A percentile compares a stretch with the other conserved stretches of the same genome.
These are phyloP conservation scores for Rhodotorula sphaerocarpa DNA, from an alignment of 768 basidiomycete genomes.

Conservation along the genomic window DNA sequence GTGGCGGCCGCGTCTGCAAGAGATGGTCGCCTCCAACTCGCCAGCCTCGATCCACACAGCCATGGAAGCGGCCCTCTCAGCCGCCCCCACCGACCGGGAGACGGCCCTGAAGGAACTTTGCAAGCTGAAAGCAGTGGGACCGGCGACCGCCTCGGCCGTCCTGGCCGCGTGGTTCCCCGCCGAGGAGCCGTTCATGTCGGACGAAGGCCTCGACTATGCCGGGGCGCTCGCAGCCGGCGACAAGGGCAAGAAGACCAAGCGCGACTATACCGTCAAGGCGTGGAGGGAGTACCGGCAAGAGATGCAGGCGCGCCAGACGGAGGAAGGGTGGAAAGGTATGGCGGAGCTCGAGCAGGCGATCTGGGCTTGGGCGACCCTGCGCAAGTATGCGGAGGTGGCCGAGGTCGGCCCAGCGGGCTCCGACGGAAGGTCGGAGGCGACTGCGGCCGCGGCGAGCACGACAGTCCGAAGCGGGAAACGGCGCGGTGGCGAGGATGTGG, in stretches of 20 bases:
- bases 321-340: conserved; percentile 15
- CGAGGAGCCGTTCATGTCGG: conserved; percentile 21
- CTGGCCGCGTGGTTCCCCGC: conserved; percentile 9
- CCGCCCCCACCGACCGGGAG: background rate
- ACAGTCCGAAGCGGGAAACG: background rate
- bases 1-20: conserved; percentile 17
- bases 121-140: conserved; percentile 31
- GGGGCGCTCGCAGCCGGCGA: background rate
- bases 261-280: conserved; percentile 26
- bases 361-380: conserved; percentile 18
- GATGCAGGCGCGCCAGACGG: conserved; percentile 14
- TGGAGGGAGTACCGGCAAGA: conserved; percentile 10
- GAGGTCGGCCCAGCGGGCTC: background rate
- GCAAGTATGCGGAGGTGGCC: background rate
- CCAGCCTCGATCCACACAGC: conserved; percentile 8
- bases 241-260: background rate
- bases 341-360: conserved; percentile 26
- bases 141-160: conserved; percentile 35
- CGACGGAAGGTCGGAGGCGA: background rate
- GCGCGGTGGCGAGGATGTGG: background rate
- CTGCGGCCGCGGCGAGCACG: background rate
- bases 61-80: background rate
- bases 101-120: conserved; percentile 10
- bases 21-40: conserved; percentile 11
- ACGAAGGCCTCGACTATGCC: conserved; percentile 13